These are phyloP conservation scores for Thelephora terrestris DNA, from an alignment of 1,284 basidiomycete species.

Conservation along the genomic window DNA sequence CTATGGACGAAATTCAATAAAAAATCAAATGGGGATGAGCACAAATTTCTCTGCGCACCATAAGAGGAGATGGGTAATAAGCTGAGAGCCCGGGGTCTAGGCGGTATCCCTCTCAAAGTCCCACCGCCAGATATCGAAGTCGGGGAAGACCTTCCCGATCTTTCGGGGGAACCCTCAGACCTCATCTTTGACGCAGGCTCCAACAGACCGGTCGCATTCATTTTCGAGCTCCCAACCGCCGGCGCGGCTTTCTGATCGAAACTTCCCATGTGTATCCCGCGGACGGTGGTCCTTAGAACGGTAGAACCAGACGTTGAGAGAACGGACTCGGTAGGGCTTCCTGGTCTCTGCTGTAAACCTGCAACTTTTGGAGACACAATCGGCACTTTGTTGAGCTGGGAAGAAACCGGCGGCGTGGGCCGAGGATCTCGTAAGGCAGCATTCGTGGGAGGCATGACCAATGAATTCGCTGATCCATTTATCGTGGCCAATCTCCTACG, in stretches of 20 bases:
- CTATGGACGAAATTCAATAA: constrained; percentile 31
- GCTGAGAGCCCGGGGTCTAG: constrained; percentile 37
- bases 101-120: constrained; percentile 31
- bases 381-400: constrained; percentile 7
- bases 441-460: constrained; percentile 34
- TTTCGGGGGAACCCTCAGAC: constrained; percentile 52
- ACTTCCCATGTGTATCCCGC: constrained; percentile 54
- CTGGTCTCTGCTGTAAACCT: constrained; percentile 42
- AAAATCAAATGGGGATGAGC: not conserved
- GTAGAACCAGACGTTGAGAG: constrained; percentile 58
- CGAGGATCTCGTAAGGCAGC: constrained; percentile 28
- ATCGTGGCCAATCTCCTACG: constrained; percentile 59
- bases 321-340: constrained; percentile 66
- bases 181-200: constrained; percentile 58
- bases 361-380: constrained; percentile 19
- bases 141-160: constrained; percentile 64
- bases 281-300: constrained; percentile 40
- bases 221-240: constrained; percentile 69
- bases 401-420: constrained; percentile 24
- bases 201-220: constrained; percentile 66
- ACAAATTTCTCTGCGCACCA: constrained; percentile 33
- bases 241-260: constrained; percentile 77
- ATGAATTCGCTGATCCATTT: constrained; percentile 56
- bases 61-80: constrained; percentile 57
- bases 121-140: constrained; percentile 37